phyloP scores from a whole-genome alignment of 129 eudicot genomes.

The Apium graveolens region DNA sequence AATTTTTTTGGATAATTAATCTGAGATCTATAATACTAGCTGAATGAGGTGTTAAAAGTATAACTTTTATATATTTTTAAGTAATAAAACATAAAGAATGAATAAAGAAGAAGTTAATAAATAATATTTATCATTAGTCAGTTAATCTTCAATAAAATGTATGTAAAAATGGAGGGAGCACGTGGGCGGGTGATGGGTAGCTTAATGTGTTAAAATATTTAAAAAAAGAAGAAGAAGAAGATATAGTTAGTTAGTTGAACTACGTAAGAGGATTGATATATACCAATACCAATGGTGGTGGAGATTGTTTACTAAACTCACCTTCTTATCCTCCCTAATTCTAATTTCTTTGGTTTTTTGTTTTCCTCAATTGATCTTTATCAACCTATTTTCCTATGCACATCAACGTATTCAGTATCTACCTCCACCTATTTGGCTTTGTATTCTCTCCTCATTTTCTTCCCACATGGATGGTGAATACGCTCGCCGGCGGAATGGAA shows the following conservation, averaged over 20 bases:
- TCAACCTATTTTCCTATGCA: not conserved
- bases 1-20: no score
- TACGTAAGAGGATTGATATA: constrained; percentile 51
- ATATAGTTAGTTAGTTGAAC: constrained; percentile 27
- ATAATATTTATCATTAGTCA: no score
- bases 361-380: not conserved
- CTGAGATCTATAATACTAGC: no score
- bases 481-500: no score
- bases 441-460: not conserved
- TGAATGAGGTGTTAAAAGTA: no score
- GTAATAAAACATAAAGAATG: no score
- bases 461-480: no score
- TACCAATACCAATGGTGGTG: constrained; percentile 42
- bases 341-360: not conserved
- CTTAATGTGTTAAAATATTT: not conserved
- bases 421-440: not conserved
- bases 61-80: no score
- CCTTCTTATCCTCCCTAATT: not conserved
- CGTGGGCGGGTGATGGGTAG: constrained; percentile 16
- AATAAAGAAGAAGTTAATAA: no score
- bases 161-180: no score
- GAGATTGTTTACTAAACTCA: not conserved
- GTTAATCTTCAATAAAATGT: no score
- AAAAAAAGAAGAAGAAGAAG: not conserved
- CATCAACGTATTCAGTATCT: not conserved